A percentile compares a stretch with the other conserved stretches of the same genome.
phyloP scores from a whole-genome alignment of 2,329 filamentous ascomycete species.

The Xylariales sp. region DNA sequence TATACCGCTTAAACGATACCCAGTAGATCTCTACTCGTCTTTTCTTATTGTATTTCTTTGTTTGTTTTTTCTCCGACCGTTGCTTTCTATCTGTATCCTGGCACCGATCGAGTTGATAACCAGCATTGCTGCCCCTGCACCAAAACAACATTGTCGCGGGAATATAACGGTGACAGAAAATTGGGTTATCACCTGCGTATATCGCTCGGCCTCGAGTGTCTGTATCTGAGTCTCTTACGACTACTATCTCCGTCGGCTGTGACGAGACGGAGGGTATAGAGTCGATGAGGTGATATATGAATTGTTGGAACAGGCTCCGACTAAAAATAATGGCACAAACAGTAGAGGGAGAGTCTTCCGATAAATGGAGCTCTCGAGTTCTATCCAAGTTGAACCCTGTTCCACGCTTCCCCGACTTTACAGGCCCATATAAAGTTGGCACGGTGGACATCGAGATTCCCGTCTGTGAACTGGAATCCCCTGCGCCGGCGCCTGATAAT shows the following conservation, averaged over 20 bases:
- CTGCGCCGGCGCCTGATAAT: slow-evolving; percentile 64
- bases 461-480: slow-evolving; percentile 66
- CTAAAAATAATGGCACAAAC: slow-evolving; percentile 41
- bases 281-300: not conserved
- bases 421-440: slow-evolving; percentile 81
- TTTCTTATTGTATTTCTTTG: not conserved
- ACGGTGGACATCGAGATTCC: slow-evolving; percentile 85
- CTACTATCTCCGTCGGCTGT: not conserved
- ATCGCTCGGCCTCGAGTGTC: not conserved
- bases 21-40: slow-evolving; percentile 13
- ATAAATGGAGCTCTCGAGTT: slow-evolving; percentile 58
- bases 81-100: not conserved
- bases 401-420: slow-evolving; percentile 79
- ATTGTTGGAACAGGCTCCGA: not conserved
- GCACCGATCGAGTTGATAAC: not conserved
- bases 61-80: not conserved
- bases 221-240: not conserved
- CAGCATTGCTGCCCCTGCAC: not conserved
- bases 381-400: slow-evolving; percentile 73
- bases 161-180: not conserved
- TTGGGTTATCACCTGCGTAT: not conserved
- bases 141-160: not conserved
- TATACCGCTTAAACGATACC: slow-evolving; percentile 30
- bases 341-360: slow-evolving; percentile 38
- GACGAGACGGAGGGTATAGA: not conserved